phyloP scores from a whole-genome alignment of 768 basidiomycete genomes.

The Rhodotorula graminis region DNA sequence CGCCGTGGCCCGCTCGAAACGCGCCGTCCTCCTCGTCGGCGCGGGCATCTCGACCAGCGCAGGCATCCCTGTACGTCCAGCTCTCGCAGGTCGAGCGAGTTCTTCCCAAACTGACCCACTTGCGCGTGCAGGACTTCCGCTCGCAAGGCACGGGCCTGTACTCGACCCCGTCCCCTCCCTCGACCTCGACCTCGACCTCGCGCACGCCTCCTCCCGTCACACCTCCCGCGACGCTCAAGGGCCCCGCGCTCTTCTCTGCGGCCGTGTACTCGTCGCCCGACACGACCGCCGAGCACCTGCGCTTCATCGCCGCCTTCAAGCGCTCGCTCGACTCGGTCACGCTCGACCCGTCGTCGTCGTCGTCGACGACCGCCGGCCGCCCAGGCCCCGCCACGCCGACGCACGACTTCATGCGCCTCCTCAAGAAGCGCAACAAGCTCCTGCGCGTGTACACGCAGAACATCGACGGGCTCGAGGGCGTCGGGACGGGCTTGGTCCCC shows the following conservation, averaged over 20 bases:
- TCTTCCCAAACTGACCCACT: background rate
- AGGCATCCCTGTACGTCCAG: constrained; percentile 81
- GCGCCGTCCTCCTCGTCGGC: constrained; percentile 83
- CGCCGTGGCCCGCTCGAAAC: constrained; percentile 75
- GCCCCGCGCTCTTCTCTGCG: constrained; percentile 91
- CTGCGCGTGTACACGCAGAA: constrained; percentile 94
- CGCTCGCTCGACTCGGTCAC: constrained; percentile 54
- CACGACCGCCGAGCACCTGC: constrained; percentile 85
- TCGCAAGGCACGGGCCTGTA: constrained; percentile 88
- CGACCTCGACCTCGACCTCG: background rate
- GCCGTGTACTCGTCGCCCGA: constrained; percentile 78
- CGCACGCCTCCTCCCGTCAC: background rate
- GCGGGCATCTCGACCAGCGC: constrained; percentile 95
- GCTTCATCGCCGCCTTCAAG: constrained; percentile 88
- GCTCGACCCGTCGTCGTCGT: background rate
- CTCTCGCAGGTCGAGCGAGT: too few relatives aligned
- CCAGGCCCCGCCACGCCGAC: constrained; percentile 79
- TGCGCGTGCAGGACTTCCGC: constrained; percentile 73
- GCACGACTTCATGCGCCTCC: constrained; percentile 77
- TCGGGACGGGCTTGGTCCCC: constrained; percentile 57
- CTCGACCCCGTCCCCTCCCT: constrained; percentile 75
- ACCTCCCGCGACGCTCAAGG: constrained; percentile 56
- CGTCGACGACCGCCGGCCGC: background rate
- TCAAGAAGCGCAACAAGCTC: constrained; percentile 77
- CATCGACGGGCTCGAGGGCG: constrained; percentile 88